Evolutionary conservation across 495 filamentous ascomycete species (phyloP).

Genomic region (Neurospora sp.): DNA sequence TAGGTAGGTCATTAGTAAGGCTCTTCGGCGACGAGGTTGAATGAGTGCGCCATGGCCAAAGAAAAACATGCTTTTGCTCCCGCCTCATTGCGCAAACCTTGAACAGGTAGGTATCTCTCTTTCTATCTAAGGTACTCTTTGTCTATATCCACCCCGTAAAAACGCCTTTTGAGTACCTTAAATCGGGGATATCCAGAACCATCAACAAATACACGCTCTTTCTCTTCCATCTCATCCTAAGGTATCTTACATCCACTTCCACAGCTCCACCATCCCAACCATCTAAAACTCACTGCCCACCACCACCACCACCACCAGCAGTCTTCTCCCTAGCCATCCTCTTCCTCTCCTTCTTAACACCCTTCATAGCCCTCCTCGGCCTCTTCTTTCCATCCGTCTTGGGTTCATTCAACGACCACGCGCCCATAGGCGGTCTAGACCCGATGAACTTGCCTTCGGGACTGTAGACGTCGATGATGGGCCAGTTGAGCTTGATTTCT

Average conservation of each 20-base stretch:
- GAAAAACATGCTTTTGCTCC: not conserved
- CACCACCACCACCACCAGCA: not conserved
- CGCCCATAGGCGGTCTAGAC: slow-evolving; percentile 60
- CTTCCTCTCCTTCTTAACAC: slow-evolving; percentile 43
- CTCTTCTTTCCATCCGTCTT: slow-evolving; percentile 19
- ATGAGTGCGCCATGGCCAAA: too few relatives aligned
- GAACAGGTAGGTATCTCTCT: not conserved
- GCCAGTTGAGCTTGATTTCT: slow-evolving; percentile 33
- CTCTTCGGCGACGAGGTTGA: too few relatives aligned
- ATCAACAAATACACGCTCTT: not conserved
- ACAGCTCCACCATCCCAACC: too few relatives aligned
- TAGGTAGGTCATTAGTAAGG: too few relatives aligned
- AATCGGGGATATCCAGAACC: not conserved
- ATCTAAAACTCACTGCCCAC: not conserved
- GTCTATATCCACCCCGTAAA: not conserved
- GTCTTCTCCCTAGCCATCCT: slow-evolving; percentile 9
- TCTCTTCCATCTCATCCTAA: not conserved
- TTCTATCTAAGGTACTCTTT: not conserved
- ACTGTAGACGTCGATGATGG: slow-evolving; percentile 72
- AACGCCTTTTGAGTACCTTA: not conserved
- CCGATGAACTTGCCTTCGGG: slow-evolving; percentile 73
- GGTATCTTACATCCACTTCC: not conserved
- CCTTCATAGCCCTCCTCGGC: slow-evolving; percentile 51
- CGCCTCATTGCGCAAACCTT: not conserved
- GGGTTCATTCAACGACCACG: slow-evolving; percentile 45